Evolutionary conservation across 2,329 filamentous ascomycete genomes (phyloP), one percentile per base, ranked within the genome.

Genomic region (Fusarium torreyae): DNA sequence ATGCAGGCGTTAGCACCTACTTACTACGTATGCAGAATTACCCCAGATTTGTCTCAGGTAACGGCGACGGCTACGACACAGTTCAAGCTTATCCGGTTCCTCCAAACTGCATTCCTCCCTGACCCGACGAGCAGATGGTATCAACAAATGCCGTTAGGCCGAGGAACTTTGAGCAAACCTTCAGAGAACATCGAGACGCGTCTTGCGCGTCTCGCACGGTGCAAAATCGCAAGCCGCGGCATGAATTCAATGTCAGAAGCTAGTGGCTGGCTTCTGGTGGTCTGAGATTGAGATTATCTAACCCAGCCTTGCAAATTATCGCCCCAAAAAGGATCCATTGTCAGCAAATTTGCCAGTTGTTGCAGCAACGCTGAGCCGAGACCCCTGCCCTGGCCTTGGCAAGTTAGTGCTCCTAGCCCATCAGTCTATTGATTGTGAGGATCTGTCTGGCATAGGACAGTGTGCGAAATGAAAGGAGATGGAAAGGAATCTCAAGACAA

Each of bases 301-400:
- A 24, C 44, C 53, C n/a, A 44, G 44, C 26, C 48, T 51, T 44
- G 50, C 57, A 70, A 70, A 70, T 63, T 62, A 43, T 36, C 39
- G 28, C 18, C 54, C 46, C 51, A 48, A 50, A 60, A 36, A 46
- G 61, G 53, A 50, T 50, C 50, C 60, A 49, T 63, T 56, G 50
- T 70, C 58, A 67, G 70, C 62, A 49, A 59, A 45, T 63, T 63
- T 22, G 46, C 20, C 8, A 50, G 74, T 77, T 71, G 75, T 70
- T 70, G 66, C 63, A 63, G 73, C 69, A 76, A 77, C 75, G 44
- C 14, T 13, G 26, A 57, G 50, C 52, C 58, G 31, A 55, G 59
- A 62, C 68, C 65, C 68, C 64, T 72, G 65, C 64, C 40, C 36
- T 36, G 28, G 26, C 34, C 68, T 67, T 73, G 71, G 67, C 61